Evolutionary conservation across 78 protist genomes (phyloP), one percentile per base, ranked within the genome.

Genomic region (Dictyostelium intermedium): DNA sequence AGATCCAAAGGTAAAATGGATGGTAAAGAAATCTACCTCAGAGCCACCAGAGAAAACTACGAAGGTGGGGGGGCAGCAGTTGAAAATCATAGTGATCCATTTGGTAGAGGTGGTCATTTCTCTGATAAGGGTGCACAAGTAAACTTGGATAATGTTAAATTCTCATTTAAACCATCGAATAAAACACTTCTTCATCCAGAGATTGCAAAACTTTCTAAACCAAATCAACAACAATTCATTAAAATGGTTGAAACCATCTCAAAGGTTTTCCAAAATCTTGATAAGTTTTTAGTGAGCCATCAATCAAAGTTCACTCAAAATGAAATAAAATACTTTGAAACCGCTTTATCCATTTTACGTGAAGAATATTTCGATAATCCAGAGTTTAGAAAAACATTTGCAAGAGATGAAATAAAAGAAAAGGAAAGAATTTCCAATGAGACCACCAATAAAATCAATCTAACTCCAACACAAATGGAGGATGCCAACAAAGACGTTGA

Each of bases 401-500:
- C 74, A 30, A 66, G 11, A n/a, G 73, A 63, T 25, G 13, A 63
- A 56, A 27, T 23, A 0, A 61, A 61, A 5, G 16, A 61, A 61
- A 34, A 5, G 6, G 13, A 60, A 16, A 8, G 23, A n/a, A n/a
- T n/a, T n/a, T n/a, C 61, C n/a, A 2, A 20, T 23, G 20, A 2
- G 0, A 5, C n/a, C 66, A 6, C 66, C 20, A 23, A 20, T 20
- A 5, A 10, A 1, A 20, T 3, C 61, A 1, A 18, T 16, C 10
- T 5, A 18, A 5, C 63, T 5, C 20, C 66, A 16, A 14, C 18
- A 8, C 37, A 77, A 35, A 11, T 27, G 2, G 3, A 20, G 6
- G 61, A 77, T n/a, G 83, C 83, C 27, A 72, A 72, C 18, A 72
- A 16, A 72, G 79, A 72, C 34, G 43, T 72, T 72, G 79, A 72